phyloP scores from a whole-genome alignment of 495 filamentous ascomycete genomes.

The Chaetomium tenue region DNA sequence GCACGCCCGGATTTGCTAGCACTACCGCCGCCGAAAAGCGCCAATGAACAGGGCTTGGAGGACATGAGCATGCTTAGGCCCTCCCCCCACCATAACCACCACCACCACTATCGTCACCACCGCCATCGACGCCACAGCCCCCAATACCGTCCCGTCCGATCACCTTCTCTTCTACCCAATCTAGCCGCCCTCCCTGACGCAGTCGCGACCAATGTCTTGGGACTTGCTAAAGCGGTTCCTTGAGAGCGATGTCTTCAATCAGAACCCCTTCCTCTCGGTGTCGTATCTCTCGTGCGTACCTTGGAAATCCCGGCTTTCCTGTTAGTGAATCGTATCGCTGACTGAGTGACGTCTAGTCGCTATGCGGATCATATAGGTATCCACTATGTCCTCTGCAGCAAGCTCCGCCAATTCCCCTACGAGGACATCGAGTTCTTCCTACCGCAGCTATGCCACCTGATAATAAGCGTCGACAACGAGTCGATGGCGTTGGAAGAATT shows the following conservation, averaged over 20 bases:
- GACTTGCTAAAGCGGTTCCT: conserved; percentile 73
- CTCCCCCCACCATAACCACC: conserved; percentile 10
- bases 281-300: conserved; percentile 70
- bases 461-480: conserved; percentile 77
- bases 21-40: conserved; percentile 10
- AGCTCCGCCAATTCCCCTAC: conserved; percentile 76
- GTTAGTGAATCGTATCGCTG: conserved; percentile 17
- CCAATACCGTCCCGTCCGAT: conserved; percentile 24
- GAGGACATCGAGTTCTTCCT: conserved; percentile 84
- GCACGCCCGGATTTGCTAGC: conserved; percentile 6
- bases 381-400: conserved; percentile 74
- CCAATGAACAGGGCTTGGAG: conserved; percentile 15
- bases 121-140: neutral
- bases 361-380: conserved; percentile 81
- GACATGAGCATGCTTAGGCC: conserved; percentile 29
- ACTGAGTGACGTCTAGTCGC: conserved; percentile 49
- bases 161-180: conserved; percentile 24
- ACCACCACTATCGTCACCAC: neutral
- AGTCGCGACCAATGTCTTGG: conserved; percentile 48
- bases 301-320: too few species aligned
- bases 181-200: conserved; percentile 21
- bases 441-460: conserved; percentile 74
- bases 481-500: conserved; percentile 82
- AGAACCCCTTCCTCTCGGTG: conserved; percentile 74
- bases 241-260: conserved; percentile 79